These are phyloP conservation scores for Zygoascus meyerae DNA, from an alignment of 1,139 yeast genomes.

Conservation along the genomic window DNA sequence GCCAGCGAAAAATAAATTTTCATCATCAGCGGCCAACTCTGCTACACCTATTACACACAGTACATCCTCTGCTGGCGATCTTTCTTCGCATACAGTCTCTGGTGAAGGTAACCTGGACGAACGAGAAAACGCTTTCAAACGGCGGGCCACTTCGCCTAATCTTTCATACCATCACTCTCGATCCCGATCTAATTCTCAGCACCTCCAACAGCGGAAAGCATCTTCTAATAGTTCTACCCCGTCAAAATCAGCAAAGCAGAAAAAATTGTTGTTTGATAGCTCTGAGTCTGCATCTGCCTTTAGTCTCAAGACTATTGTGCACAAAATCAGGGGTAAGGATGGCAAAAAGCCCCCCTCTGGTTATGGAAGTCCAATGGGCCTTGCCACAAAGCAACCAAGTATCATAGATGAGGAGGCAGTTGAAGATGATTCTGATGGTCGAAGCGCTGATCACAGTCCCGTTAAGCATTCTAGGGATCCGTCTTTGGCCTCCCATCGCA, in stretches of 20 bases:
- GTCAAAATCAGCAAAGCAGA: background rate
- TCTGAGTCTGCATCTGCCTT: background rate
- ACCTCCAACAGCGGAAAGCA: background rate
- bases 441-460: too few relatives aligned
- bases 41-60: background rate
- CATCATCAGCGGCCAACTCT: background rate
- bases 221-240: background rate
- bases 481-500: too few relatives aligned
- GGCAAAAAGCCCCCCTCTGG: background rate
- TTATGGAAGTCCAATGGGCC: background rate
- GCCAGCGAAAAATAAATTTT: background rate
- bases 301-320: background rate
- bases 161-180: background rate
- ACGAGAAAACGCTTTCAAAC: slow-evolving; percentile 5
- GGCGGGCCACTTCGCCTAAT: slow-evolving; percentile 1
- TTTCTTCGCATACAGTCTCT: background rate
- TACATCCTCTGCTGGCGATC: background rate
- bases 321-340: background rate
- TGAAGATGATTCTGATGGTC: background rate
- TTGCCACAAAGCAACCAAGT: background rate
- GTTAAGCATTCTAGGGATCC: too few relatives aligned
- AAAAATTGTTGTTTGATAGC: background rate
- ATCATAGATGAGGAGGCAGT: background rate
- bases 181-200: slow-evolving; percentile 3
- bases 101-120: background rate